Base-by-base conservation (phyloP, 805 yeast species). In the Ogataea neopini region DNA sequence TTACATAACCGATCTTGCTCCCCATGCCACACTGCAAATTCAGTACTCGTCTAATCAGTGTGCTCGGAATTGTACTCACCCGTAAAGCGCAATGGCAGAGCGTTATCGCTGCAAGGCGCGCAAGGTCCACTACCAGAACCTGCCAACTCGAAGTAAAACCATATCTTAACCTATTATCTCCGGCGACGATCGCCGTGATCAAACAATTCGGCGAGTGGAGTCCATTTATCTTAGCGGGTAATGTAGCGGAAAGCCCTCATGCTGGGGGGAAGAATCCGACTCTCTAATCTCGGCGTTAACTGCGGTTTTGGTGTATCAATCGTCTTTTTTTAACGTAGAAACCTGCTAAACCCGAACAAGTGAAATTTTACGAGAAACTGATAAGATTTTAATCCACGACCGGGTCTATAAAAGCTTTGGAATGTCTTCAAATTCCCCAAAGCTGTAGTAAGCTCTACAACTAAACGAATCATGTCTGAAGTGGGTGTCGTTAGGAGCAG, bases 71-170 rank as follows among this genome's bases (percentile, higher is more conserved):
- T 13, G 13, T 30, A 18, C 14, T 20, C 15, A 25, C 42, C 13
- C 42, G 42, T 39, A 28, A 8, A 17, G 42, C 42, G 42, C 33
- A 13, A 17, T 39, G 42, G 33, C 42, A 39, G 42, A 39, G 17
- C 14, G n/a, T 39, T 39, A 15, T 25, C 28, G 15, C 22, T 39
- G 42, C 33, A 28, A 4, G 23, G 11, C 20, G 23, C 23, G 15
- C 6, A 32, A 13, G 20, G 15, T 15, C 35, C 18, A 32, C 20
- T 6, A 8, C 23, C 23, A 34, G 11, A 17, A 20, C 9, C 34
- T 30, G 34, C 9, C 17, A 30, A n/a, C 34, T 9, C 3, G 7
- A 22, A 8, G 8, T 22, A 6, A 22, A 22, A 22, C 5, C 25
- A 22, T 8, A 22, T 6, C 25, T 22, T 8, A 5, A 22, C 25